phyloP scores from a whole-genome alignment of 768 basidiomycete species.

The Russula griseocarnosa region DNA sequence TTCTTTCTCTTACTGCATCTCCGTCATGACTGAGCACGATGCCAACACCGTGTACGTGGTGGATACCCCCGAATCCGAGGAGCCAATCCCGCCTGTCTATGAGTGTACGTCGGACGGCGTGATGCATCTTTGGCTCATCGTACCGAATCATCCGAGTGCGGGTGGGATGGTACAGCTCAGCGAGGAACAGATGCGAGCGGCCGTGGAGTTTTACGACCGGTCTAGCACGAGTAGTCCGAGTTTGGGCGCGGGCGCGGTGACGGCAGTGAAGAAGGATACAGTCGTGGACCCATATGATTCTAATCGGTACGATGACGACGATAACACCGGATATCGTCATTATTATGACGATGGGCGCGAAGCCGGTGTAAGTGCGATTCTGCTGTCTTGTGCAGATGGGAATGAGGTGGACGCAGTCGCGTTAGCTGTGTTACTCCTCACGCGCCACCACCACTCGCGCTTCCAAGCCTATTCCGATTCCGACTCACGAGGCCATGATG shows the following conservation, averaged over 20 bases:
- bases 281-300: background rate
- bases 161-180: constrained; percentile 6
- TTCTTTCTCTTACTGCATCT: constrained; percentile 14
- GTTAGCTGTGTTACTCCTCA: constrained; percentile 7
- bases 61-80: background rate
- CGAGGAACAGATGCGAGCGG: constrained; percentile 7
- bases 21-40: constrained; percentile 10
- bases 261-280: background rate
- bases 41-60: constrained; percentile 1
- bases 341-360: background rate
- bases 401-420: constrained; percentile 15
- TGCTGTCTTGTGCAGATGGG: constrained; percentile 8
- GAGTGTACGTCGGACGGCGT: constrained; percentile 1
- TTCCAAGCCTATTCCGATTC: too few relatives aligned
- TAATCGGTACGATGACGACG: background rate
- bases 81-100: constrained; percentile 9
- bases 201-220: constrained; percentile 6
- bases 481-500: background rate
- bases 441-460: background rate
- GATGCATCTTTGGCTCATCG: constrained; percentile 17
- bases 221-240: background rate
- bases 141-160: background rate
- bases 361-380: background rate
- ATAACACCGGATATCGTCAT: background rate
- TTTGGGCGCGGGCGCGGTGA: too few relatives aligned